Percentiles rank a stretch among this genome's conserved stretches.
Conservation (phyloP, 2,329 filamentous ascomycete species). For the Fusarium tupiense region DNA sequence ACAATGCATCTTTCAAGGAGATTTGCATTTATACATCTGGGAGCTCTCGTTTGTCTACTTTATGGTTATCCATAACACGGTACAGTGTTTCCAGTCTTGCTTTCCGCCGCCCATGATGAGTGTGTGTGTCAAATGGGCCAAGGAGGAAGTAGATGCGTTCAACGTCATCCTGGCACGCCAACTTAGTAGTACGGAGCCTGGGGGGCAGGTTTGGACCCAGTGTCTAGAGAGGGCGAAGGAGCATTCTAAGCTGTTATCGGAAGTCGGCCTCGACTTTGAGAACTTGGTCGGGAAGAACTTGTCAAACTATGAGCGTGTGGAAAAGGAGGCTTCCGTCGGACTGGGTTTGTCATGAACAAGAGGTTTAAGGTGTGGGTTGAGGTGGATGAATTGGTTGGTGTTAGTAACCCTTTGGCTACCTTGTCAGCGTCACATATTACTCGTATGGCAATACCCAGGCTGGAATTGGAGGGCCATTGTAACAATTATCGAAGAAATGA, state of each 20-base stretch:
- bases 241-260: slow-evolving; percentile 81
- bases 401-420: slow-evolving; percentile 28
- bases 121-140: slow-evolving; percentile 98
- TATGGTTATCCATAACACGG: slow-evolving; percentile 91
- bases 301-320: slow-evolving; percentile 40
- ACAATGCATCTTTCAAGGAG: slow-evolving; percentile 94
- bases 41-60: slow-evolving; percentile 97
- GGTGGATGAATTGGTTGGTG: not conserved
- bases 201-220: slow-evolving; percentile 79
- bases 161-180: slow-evolving; percentile 85
- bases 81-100: slow-evolving; percentile 85
- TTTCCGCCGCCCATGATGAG: slow-evolving; percentile 91
- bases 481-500: not conserved
- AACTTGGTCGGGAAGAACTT: slow-evolving; percentile 77
- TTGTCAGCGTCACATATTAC: slow-evolving; percentile 17
- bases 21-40: slow-evolving; percentile 92
- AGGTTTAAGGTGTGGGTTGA: not conserved
- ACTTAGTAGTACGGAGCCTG: slow-evolving; percentile 83
- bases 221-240: slow-evolving; percentile 85
- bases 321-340: slow-evolving; percentile 39
- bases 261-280: slow-evolving; percentile 90
- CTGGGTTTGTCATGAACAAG: slow-evolving; percentile 44
- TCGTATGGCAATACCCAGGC: slow-evolving; percentile 14
- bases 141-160: slow-evolving; percentile 91
- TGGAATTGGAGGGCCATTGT: slow-evolving; percentile 20